Conservation (phyloP, 257 asterid genomes). For the Rubia yunnanensis region DNA sequence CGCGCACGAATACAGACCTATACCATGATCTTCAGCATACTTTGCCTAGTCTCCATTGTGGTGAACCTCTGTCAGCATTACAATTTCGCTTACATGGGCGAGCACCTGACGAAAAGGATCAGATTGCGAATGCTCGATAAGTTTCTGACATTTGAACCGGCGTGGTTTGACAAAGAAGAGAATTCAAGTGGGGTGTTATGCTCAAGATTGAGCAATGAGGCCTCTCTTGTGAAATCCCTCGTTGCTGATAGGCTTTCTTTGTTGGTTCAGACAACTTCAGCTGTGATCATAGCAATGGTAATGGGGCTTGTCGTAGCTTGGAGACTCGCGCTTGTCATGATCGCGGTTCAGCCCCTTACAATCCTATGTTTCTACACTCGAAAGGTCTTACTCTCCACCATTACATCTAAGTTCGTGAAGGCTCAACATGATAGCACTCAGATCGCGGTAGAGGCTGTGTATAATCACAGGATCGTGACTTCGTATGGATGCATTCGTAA, state of each 20-base stretch:
- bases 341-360: conserved; percentile 74
- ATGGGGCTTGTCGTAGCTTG: conserved; percentile 69
- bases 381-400: conserved; percentile 53
- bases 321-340: conserved; percentile 85
- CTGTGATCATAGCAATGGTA: conserved; percentile 52
- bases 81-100: conserved; percentile 76
- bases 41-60: conserved; percentile 45
- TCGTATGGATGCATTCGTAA: conserved; percentile 56
- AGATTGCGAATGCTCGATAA: conserved; percentile 53
- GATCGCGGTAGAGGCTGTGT: conserved; percentile 68
- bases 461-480: conserved; percentile 60
- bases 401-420: conserved; percentile 54
- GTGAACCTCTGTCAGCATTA: conserved; percentile 68
- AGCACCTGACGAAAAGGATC: conserved; percentile 50
- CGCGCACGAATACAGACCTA: conserved; percentile 41
- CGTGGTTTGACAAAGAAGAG: conserved; percentile 70
- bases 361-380: conserved; percentile 64
- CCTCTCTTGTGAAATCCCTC: conserved; percentile 69
- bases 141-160: conserved; percentile 56
- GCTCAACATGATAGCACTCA: conserved; percentile 73
- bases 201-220: conserved; percentile 58
- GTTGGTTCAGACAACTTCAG: conserved; percentile 52
- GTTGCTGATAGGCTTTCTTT: conserved; percentile 68
- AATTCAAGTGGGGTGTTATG: conserved; percentile 63
- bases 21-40: conserved; percentile 37